A percentile compares a stretch with the other conserved stretches of the same genome.
Evolutionary conservation across 2,329 filamentous ascomycete species (phyloP).

Genomic region (Elsinoe necatrix): DNA sequence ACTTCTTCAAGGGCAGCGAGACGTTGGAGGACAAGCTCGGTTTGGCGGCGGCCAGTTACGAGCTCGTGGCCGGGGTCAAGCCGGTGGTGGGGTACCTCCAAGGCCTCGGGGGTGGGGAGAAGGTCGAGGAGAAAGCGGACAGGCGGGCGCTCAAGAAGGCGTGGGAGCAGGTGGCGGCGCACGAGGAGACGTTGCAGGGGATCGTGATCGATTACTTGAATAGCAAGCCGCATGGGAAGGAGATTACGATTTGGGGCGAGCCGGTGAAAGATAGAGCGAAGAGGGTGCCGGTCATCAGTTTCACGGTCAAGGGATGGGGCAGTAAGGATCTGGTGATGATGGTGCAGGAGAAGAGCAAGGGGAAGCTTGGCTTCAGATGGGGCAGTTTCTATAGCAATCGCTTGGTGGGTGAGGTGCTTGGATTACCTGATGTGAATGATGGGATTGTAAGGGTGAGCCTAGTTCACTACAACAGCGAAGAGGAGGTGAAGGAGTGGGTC

Average conservation of each 20-base stretch:
- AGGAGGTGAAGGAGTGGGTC: slow-evolving; percentile 49
- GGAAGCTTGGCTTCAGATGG: slow-evolving; percentile 52
- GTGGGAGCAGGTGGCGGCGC: slow-evolving; percentile 47
- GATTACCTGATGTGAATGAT: slow-evolving; percentile 43
- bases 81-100: slow-evolving; percentile 49
- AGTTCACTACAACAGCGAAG: slow-evolving; percentile 64
- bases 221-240: slow-evolving; percentile 32
- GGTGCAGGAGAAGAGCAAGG: slow-evolving; percentile 49
- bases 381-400: slow-evolving; percentile 62
- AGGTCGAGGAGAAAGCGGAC: slow-evolving; percentile 47
- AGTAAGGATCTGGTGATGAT: slow-evolving; percentile 53
- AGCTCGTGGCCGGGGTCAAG: slow-evolving; percentile 56
- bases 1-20: slow-evolving; percentile 55
- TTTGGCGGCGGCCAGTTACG: slow-evolving; percentile 62
- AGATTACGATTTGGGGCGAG: slow-evolving; percentile 53
- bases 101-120: slow-evolving; percentile 39
- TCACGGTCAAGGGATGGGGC: slow-evolving; percentile 49
- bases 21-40: slow-evolving; percentile 60
- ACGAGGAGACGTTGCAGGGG: slow-evolving; percentile 54
- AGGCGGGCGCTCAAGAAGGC: slow-evolving; percentile 22
- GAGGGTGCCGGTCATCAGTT: slow-evolving; percentile 60
- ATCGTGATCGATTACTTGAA: slow-evolving; percentile 53
- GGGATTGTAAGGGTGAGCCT: slow-evolving; percentile 63
- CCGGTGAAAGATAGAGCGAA: slow-evolving; percentile 38
- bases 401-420: slow-evolving; percentile 51